Evolutionary conservation across 2,329 filamentous ascomycete species (phyloP), one percentile per base, ranked within the genome.

Genomic region (Cercospora sp.): DNA sequence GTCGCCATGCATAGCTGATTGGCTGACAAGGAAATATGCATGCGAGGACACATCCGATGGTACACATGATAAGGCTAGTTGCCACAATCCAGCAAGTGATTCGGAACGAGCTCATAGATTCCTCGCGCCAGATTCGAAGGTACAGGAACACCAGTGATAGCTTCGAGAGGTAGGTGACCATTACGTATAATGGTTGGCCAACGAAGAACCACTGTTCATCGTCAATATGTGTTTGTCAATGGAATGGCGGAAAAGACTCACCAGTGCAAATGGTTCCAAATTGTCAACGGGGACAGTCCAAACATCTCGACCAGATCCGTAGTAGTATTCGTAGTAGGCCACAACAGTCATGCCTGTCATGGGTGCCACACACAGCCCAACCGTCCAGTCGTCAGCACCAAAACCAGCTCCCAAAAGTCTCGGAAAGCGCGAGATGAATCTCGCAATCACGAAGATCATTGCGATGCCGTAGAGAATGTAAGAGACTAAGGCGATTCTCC

Each of bases 91-190:
- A 65, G 58, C 69, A 69, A 5, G 59, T 51, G 30, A 64, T 57
- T n/a, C 67, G 67, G 30, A 70, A 67, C 9, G 45, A 60, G 13
- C 58, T 48, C 16, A 59, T 28, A 1, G 23, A n/a, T 23, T 58
- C 51, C 28, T 60, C 39, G 9, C 16, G 61, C 42, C 33, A 53
- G 58, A 69, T 68, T 0, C 67, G 64, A 30, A 70, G 64, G 23
- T 69, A 70, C 1, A 69, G 39, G 2, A 70, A 57, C 6, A 69
- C 61, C 23, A 70, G 51, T 16, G 69, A 70, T 16, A 70, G 33
- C 28, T 70, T 68, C 16, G 51, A 63, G 10, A 60, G 36, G 36
- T 53, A 70, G 5, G 64, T 68, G 5, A 65, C 57, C 7, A 65
- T 39, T 18, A 66, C 45, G 64, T 68, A 70, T 1, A 70, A 18